Evolutionary conservation across 2,329 filamentous ascomycete species (phyloP), one percentile per base, ranked within the genome.

Genomic region (Penicillium janthinellum): DNA sequence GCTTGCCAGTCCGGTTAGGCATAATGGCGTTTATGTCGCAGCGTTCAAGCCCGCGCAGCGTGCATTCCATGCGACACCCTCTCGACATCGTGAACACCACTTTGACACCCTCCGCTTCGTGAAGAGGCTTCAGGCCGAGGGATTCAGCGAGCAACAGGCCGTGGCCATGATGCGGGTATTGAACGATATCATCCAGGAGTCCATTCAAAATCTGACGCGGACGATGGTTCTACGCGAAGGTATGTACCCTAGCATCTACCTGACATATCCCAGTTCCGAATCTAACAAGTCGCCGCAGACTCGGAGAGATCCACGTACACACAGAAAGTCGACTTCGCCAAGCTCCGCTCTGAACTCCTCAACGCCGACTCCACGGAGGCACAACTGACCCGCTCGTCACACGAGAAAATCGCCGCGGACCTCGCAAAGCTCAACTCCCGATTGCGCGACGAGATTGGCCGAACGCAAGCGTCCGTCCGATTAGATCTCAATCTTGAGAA

Each of bases 51-150:
- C 74, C 12, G 77, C 78, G 12, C 73, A 72, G 22, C 75, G 75
- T 17, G 76, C 76, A 37, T 79, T 97, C 74, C 90, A 92, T 75
- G 84, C 87, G 38, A 89, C 91, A 0, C 74, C 85, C 2, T 70
- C 78, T 39, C 84, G 80, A 53, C 74, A 76, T 54, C 86, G 90
- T 65, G 93, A 97, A 71, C 95, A 99, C 77, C 93, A 99, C 77
- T 99, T 99, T 74, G 95, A 99, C 78, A 99, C 95, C 0, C 85
- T 99, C 63, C 97, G 96, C 79, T 96, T 99, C 74, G 93, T 99
- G 41, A 91, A 96, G 78, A 85, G 91, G 54, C 82, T 99, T 42
- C 88, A 94, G 75, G 86, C 86, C 66, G 95, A 99, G 75, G 95
- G 95, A 0, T 97, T 98, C 76, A 96, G 92, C 25, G 94, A 98